Evolutionary conservation across 192 early-diverging fungal species (phyloP), one percentile per base, ranked within the genome.

Genomic region (Podila epigama): DNA sequence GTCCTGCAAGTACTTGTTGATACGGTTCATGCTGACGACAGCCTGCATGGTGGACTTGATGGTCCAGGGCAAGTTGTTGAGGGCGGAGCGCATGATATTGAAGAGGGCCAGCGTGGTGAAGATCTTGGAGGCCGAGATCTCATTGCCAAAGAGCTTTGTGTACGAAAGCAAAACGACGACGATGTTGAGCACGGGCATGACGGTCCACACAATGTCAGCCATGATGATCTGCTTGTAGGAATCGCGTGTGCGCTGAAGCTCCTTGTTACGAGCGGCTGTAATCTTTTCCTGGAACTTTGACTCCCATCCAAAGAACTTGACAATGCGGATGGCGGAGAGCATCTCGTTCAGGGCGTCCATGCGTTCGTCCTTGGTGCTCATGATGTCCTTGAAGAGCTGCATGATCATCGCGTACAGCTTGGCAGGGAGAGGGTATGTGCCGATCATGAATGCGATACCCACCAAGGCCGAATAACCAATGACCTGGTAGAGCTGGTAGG

Each of bases 301-400:
- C 81, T 94, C 90, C 94, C 94, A 95, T 33, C 90, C 91, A 79
- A 94, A 94, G 58, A 98, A 89, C 79, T 99, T 99, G 64, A 99
- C 90, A 41, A 97, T 92, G 31, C 94, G 87, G 48, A 99, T 97
- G 35, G 94, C 96, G 0, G 42, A 66, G 20, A 66, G 33, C 63
- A 94, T 83, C 82, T 98, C 95, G 51, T 93, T 96, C 66, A 94
- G 86, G 62, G 89, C 84, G 28, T 89, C 87, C 36, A 97, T 81
- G n/a, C 96, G 87, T 63, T 91, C 88, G 78, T 97, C 96, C 55
- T 84, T 88, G 40, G 82, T 78, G 44, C 57, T 41, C 87, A 88
- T 86, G 51, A 89, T 83, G 25, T 75, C 52, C 58, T 69, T 88
- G 81, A 82, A 88, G 15, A 66, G 60, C 42, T 79, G 73, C 53